Evolutionary conservation across 2,329 filamentous ascomycete species (phyloP).

Genomic region (Fusarium sterilihyphosum): DNA sequence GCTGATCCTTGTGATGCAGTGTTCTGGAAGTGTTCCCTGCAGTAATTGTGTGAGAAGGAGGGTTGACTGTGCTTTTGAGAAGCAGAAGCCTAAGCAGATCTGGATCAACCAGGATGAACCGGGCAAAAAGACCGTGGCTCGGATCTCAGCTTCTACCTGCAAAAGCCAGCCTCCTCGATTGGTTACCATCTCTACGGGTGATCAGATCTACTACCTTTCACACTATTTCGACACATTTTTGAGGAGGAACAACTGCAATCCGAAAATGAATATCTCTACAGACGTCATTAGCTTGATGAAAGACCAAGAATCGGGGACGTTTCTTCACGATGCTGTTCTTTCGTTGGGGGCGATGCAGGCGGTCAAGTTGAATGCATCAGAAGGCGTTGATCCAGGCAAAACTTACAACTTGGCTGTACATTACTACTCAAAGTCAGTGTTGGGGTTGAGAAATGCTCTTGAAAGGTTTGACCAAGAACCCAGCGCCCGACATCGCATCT

Average conservation of each 20-base stretch:
- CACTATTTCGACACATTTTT: constrained; percentile 47
- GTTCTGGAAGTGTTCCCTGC: constrained; percentile 48
- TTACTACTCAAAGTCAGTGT: constrained; percentile 43
- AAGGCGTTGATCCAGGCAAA: neutral
- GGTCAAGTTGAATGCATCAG: constrained; percentile 17
- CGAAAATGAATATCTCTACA: neutral
- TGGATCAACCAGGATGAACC: constrained; percentile 34
- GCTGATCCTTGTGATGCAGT: constrained; percentile 33
- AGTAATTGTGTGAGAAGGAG: constrained; percentile 42
- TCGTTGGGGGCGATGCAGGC: constrained; percentile 48
- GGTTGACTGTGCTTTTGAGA: constrained; percentile 37
- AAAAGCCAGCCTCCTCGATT: neutral
- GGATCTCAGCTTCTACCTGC: fast-evolving
- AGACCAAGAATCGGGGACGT: constrained; percentile 8
- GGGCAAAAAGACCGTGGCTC: neutral
- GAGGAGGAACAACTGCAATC: constrained; percentile 43
- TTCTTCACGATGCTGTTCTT: constrained; percentile 44
- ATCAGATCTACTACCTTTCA: constrained; percentile 36
- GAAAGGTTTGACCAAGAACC: neutral
- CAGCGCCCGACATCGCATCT: constrained; percentile 23
- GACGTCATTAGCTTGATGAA: constrained; percentile 40
- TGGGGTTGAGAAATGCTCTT: constrained; percentile 36
- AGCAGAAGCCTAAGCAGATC: constrained; percentile 16
- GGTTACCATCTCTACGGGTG: neutral
- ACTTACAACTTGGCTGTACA: constrained; percentile 26